phyloP scores from a whole-genome alignment of 257 asterid genomes.

The Solanum paucissectum region DNA sequence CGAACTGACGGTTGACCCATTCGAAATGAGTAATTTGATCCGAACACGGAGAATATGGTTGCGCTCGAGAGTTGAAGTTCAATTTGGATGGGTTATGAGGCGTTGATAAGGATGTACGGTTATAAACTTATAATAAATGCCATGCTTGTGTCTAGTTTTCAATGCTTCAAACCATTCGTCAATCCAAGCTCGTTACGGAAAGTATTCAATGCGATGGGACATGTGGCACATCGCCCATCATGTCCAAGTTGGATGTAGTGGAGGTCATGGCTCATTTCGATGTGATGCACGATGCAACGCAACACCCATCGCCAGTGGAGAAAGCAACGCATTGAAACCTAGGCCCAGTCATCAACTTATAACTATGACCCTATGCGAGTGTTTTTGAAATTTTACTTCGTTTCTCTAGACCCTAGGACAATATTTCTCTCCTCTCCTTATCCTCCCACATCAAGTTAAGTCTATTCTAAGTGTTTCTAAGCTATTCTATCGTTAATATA shows the following conservation, averaged over 20 bases:
- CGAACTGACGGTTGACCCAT: not conserved
- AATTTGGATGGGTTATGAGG: not conserved
- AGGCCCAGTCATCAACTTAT: not conserved
- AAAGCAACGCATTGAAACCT: not conserved
- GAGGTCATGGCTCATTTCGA: not conserved
- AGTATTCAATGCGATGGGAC: not conserved
- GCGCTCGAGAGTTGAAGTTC: not conserved
- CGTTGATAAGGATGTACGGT: not conserved
- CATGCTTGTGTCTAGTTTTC: not conserved
- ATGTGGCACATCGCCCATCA: not conserved
- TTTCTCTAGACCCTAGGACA: not conserved
- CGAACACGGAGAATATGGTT: not conserved
- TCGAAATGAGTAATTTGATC: not conserved
- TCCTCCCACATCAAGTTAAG: not conserved
- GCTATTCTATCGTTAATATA: not conserved
- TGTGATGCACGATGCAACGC: not conserved
- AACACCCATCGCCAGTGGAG: not conserved
- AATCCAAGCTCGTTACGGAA: not conserved
- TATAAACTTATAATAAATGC: not conserved
- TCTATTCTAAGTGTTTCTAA: not conserved
- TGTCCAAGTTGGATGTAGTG: not conserved
- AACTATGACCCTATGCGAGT: not conserved
- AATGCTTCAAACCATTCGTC: not conserved
- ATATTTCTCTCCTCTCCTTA: not conserved
- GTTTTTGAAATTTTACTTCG: not conserved